These are phyloP conservation scores for Biancaea sappan DNA, from an alignment of 306 rosid species.

Conservation along the genomic window DNA sequence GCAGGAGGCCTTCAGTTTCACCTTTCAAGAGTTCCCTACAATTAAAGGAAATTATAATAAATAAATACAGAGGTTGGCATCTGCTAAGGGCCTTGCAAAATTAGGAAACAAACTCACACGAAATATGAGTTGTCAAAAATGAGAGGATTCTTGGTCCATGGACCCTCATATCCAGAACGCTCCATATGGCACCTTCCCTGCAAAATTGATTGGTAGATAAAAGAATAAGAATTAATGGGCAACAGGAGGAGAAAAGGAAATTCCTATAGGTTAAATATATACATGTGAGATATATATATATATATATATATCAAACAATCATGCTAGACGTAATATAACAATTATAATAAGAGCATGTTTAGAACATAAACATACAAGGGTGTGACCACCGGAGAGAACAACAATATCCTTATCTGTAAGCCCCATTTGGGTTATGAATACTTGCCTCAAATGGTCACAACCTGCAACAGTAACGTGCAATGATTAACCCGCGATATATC, in stretches of 20 bases:
- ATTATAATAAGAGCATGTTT: neutral
- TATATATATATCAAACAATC: neutral
- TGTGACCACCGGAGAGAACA: conserved; percentile 92
- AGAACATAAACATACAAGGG: conserved; percentile 51
- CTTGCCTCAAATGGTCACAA: conserved; percentile 81
- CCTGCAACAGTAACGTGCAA: conserved; percentile 45
- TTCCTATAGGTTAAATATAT: too few species aligned
- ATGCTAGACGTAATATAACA: neutral
- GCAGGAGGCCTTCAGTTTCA: conserved; percentile 83
- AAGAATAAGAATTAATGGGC: too few species aligned
- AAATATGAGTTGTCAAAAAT: conserved; percentile 87
- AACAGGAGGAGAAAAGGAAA: neutral
- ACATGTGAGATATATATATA: too few species aligned
- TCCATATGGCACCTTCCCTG: conserved; percentile 96
- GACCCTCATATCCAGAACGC: conserved; percentile 96
- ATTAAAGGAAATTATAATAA: neutral
- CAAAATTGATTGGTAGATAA: neutral
- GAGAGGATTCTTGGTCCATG: conserved; percentile 86
- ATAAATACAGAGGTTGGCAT: neutral
- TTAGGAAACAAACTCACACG: conserved; percentile 44
- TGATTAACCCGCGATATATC: neutral
- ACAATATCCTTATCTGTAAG: conserved; percentile 85
- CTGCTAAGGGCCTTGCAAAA: neutral
- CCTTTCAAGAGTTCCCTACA: conserved; percentile 70
- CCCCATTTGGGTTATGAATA: conserved; percentile 76